These are phyloP conservation scores for Groenewaldozyma auringiensis DNA, from an alignment of 1,139 yeast genomes.

Conservation along the genomic window DNA sequence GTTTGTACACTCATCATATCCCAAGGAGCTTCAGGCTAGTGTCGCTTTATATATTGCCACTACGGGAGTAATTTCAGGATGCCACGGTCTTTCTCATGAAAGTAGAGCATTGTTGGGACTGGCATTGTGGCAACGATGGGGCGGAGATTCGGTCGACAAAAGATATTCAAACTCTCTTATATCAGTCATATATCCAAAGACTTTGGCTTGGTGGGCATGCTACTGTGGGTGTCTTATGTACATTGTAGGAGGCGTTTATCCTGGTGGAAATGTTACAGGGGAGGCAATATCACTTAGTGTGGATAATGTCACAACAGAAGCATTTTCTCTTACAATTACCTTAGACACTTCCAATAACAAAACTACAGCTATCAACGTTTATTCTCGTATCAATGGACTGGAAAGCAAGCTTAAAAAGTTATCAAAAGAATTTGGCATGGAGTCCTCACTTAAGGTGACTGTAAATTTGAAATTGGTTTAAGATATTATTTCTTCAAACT, in stretches of 20 bases:
- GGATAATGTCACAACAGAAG: conserved; percentile 17
- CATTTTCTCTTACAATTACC: conserved; percentile 22
- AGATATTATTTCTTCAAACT: no score
- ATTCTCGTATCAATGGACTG: conserved; percentile 22
- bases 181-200: conserved; percentile 25
- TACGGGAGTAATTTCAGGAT: conserved; percentile 59
- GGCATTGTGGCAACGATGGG: conserved; percentile 68
- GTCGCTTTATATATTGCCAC: conserved; percentile 61
- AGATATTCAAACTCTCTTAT: conserved; percentile 37
- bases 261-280: conserved; percentile 62
- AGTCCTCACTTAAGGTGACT: conserved; percentile 15
- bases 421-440: conserved; percentile 24
- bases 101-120: conserved; percentile 58
- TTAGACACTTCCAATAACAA: conserved; percentile 20
- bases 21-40: conserved; percentile 63
- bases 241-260: conserved; percentile 65
- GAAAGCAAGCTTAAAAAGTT: conserved; percentile 27
- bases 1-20: conserved; percentile 63
- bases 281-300: conserved; percentile 34
- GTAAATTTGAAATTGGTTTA: conserved; percentile 23
- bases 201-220: conserved; percentile 52
- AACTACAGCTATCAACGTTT: conserved; percentile 25
- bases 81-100: conserved; percentile 61
- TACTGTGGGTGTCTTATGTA: conserved; percentile 62
- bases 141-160: conserved; percentile 55